These are phyloP conservation scores for Globisporangium sylvaticum DNA, from an alignment of 352 stramenopile genomes.

Conservation along the genomic window DNA sequence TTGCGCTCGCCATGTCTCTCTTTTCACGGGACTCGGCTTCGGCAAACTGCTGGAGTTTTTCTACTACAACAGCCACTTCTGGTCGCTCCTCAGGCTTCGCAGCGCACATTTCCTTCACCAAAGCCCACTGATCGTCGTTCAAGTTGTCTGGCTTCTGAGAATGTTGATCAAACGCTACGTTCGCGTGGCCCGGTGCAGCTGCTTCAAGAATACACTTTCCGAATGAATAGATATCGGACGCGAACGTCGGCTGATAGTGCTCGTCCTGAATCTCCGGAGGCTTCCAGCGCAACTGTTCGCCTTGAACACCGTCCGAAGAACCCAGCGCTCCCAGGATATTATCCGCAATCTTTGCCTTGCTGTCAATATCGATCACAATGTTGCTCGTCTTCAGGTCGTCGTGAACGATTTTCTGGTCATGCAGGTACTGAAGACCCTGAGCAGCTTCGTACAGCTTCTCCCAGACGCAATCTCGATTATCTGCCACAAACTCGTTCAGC, in stretches of 20 bases:
- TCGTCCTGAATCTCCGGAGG: background rate
- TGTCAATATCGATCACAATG: background rate
- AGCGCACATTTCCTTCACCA: constrained; percentile 8
- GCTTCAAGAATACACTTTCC: constrained; percentile 1
- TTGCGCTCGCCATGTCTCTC: background rate
- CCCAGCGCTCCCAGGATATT: background rate
- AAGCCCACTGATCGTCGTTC: background rate
- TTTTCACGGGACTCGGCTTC: constrained; percentile 1
- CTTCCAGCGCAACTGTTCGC: background rate
- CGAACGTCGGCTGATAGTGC: background rate
- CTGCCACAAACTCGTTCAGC: background rate
- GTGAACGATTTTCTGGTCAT: constrained; percentile 2
- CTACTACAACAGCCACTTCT: background rate
- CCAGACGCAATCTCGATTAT: background rate
- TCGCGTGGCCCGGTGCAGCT: background rate
- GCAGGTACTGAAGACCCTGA: constrained; percentile 5
- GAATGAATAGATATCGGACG: constrained; percentile 6
- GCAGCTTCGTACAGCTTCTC: constrained; percentile 3
- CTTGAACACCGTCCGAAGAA: background rate
- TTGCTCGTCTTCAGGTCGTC: background rate
- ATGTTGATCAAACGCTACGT: background rate
- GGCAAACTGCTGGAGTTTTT: background rate
- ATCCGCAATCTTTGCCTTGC: constrained; percentile 1
- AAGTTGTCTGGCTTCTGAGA: background rate
- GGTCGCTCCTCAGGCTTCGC: background rate